Percentiles rank a stretch among this genome's conserved stretches.
Conservation (phyloP, 78 protist species). For the Chrysochromulina parva region DNA sequence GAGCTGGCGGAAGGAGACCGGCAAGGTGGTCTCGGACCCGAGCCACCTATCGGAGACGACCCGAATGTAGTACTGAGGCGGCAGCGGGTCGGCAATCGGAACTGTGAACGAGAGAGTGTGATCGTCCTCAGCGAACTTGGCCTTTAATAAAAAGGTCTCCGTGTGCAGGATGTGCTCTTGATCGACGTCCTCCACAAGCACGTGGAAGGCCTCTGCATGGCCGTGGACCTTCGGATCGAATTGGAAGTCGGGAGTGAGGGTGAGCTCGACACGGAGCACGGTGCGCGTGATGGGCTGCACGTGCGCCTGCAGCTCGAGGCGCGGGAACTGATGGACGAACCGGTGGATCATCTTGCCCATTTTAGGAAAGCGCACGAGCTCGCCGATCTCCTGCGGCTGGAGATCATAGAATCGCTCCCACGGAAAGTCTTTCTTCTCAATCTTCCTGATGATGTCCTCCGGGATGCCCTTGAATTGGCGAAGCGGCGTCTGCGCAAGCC, state of each 20-base stretch:
- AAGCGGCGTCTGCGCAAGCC: constrained; percentile 95
- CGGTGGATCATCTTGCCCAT: constrained; percentile 81
- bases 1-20: constrained; percentile 91
- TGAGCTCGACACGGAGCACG: constrained; percentile 79
- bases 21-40: constrained; percentile 80
- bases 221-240: constrained; percentile 77
- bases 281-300: constrained; percentile 94
- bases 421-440: constrained; percentile 83
- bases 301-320: constrained; percentile 76
- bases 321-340: constrained; percentile 86
- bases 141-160: constrained; percentile 83
- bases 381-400: constrained; percentile 77
- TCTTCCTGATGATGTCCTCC: constrained; percentile 69
- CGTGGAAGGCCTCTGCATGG: constrained; percentile 78
- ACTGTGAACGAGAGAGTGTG: constrained; percentile 86
- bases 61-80: constrained; percentile 97
- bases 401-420: constrained; percentile 88
- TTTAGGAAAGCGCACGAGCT: constrained; percentile 72
- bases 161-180: constrained; percentile 92
- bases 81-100: constrained; percentile 92
- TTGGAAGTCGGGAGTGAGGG: constrained; percentile 90
- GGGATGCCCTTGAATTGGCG: constrained; percentile 89
- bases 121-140: constrained; percentile 68
- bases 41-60: constrained; percentile 91
- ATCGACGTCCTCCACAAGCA: constrained; percentile 94